These are phyloP conservation scores for Rubia tinctorum DNA, from an alignment of 305 asterid genomes.

Conservation along the genomic window DNA sequence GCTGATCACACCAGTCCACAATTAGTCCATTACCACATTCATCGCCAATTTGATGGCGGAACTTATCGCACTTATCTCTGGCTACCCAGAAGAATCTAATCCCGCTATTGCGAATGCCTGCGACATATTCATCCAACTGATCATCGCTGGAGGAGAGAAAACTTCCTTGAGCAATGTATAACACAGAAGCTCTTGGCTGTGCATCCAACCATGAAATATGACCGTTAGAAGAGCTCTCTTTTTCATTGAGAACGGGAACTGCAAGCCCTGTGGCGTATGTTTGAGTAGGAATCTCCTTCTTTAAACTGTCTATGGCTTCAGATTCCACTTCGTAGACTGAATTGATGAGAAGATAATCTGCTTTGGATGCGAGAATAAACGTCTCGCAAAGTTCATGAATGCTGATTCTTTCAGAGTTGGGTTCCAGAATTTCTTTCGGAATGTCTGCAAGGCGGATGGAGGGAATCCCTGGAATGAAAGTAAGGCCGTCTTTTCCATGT, in stretches of 20 bases:
- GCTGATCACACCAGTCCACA: constrained; percentile 33
- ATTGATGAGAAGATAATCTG: constrained; percentile 34
- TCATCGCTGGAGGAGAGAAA: constrained; percentile 32
- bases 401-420: background rate
- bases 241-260: constrained; percentile 20
- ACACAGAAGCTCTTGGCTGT: constrained; percentile 48
- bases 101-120: constrained; percentile 13
- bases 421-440: constrained; percentile 19
- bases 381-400: background rate
- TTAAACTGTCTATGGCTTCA: constrained; percentile 30
- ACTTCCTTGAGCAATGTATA: constrained; percentile 57
- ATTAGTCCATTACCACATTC: constrained; percentile 12
- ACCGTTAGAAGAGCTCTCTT: no score
- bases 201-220: constrained; percentile 41
- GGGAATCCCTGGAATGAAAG: constrained; percentile 30
- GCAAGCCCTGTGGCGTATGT: constrained; percentile 39
- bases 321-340: constrained; percentile 40
- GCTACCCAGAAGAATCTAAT: constrained; percentile 23
- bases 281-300: constrained; percentile 17
- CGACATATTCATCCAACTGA: constrained; percentile 44
- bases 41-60: background rate
- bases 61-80: background rate
- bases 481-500: constrained; percentile 31
- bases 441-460: constrained; percentile 35
- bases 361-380: constrained; percentile 11